A percentile compares a stretch with the other conserved stretches of the same genome.
Conservation (phyloP, 805 yeast genomes). For the Yamadazyma nakazawae region DNA sequence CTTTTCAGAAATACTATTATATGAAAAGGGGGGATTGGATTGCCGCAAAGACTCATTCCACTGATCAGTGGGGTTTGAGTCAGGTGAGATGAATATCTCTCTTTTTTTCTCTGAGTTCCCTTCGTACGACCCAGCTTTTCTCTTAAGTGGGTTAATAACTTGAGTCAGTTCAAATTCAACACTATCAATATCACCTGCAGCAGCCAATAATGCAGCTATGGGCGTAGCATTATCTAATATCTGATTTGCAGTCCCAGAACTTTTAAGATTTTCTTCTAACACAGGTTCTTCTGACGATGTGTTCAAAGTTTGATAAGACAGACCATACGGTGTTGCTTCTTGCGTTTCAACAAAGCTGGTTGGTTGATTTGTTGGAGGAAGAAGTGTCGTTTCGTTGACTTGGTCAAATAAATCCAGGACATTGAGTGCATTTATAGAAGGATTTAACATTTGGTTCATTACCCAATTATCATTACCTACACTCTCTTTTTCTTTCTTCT, state of each 20-base stretch:
- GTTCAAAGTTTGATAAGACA: no score
- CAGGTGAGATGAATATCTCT: neutral
- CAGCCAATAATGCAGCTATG: constrained; percentile 14
- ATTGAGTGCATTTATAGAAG: constrained; percentile 5
- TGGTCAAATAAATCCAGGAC: neutral
- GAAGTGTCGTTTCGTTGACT: neutral
- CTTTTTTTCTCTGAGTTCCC: neutral
- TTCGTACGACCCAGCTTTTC: neutral
- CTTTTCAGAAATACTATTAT: constrained; percentile 2
- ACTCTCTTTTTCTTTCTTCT: constrained; percentile 1
- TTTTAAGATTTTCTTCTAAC: neutral
- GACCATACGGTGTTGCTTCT: neutral
- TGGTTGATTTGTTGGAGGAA: neutral
- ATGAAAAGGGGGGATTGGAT: constrained; percentile 13
- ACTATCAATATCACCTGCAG: constrained; percentile 12
- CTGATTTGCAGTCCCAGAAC: neutral
- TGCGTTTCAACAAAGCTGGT: neutral
- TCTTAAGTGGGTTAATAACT: neutral
- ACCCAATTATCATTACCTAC: constrained; percentile 11
- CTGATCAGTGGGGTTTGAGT: constrained; percentile 3
- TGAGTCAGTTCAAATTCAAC: neutral
- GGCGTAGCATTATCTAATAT: constrained; percentile 5
- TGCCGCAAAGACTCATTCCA: constrained; percentile 18
- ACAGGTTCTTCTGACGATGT: neutral
- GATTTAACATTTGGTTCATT: constrained; percentile 14